phyloP scores from a whole-genome alignment of 106 monocot species.

The Hemerocallis citrina region DNA sequence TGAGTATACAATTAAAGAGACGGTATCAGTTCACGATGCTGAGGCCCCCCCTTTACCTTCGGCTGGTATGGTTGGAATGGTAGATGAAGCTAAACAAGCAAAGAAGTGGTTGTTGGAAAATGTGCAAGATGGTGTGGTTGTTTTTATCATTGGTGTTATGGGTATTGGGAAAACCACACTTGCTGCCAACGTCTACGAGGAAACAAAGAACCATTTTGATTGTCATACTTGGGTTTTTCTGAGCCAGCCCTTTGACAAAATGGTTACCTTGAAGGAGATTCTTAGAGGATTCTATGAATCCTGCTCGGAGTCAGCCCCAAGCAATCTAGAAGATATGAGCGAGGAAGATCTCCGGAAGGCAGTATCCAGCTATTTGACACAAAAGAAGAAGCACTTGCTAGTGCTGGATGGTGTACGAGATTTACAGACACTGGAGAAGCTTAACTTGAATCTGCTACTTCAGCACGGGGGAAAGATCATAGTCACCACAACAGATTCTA shows the following conservation, averaged over 20 bases:
- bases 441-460: not conserved
- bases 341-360: not conserved
- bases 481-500: not conserved
- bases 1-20: not conserved
- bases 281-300: not conserved
- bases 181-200: not conserved
- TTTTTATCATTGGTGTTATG: not conserved
- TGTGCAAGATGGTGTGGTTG: too few species aligned
- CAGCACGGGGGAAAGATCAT: not conserved
- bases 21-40: not conserved
- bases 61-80: not conserved
- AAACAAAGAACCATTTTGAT: not conserved
- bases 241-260: not conserved
- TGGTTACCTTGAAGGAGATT: not conserved
- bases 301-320: not conserved
- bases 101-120: not conserved
- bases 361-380: not conserved
- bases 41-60: too few species aligned
- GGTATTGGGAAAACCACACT: conserved; percentile 2
- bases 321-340: not conserved
- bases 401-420: conserved; percentile 1
- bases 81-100: not conserved
- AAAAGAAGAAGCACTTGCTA: not conserved
- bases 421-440: not conserved
- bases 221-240: not conserved